Base-by-base conservation (phyloP, 176 grass and related monocot species). In the Echinochloa phyllopogon region DNA sequence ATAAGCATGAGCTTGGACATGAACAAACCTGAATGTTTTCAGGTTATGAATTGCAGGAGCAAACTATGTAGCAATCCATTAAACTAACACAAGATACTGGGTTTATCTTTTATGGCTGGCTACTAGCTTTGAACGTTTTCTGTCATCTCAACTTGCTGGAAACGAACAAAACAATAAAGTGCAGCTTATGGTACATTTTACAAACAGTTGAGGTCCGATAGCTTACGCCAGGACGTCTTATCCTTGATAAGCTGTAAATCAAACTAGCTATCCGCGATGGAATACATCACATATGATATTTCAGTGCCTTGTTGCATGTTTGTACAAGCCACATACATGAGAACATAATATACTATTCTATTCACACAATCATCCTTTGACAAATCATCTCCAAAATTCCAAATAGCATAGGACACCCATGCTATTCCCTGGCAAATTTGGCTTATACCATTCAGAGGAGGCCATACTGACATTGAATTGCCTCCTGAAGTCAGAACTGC, bases 331-430 rank as follows among this genome's bases (percentile, higher is more conserved):
- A 39, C 45, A 57, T 39, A 59, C 20, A 72, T 33, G 42, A 21
- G 6, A 52, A 39, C 2, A 76, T 38, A 38, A 4, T 48, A 27
- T 45, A 71, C 45, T 73, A 12, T 86, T 77, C 14, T 70, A 72
- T 40, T 16, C 21, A 13, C 15, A 55, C 40, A 60, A 42, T 24
- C 20, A 56, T 76, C 18, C 50, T 87, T 60, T 0, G 1, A 36
- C 40, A 87, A 18, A 73, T 36, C 45, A 12, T 21, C 49, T 78
- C n/a, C 6, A 29, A 58, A 82, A 72, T n/a, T 83, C 18, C 61
- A 56, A 6, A 83, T 45, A 65, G 23, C 6, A 23, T 40, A 45
- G n/a, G 10, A 29, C 29, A 29, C 33, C 23, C 59, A 65, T 21
- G 43, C 7, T 23, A 21, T 47, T 47, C 76, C 57, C 44, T 36